phyloP scores from a whole-genome alignment of 2,329 filamentous ascomycete species.

The Verticillium nonalfalfae region DNA sequence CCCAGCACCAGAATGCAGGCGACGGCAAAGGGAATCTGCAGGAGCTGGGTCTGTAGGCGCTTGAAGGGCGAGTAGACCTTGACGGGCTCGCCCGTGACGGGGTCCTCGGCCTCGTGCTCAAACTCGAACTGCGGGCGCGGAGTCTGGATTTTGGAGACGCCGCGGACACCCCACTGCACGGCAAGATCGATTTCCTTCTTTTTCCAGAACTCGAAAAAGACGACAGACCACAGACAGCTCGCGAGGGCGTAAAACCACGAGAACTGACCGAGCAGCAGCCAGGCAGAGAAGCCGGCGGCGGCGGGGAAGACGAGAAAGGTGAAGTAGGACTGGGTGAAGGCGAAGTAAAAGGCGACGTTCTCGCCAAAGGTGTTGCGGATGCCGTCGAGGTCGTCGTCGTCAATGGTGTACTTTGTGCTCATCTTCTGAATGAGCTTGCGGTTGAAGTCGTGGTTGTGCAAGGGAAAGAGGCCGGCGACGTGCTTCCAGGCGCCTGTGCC shows the following conservation, averaged over 20 bases:
- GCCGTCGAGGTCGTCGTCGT: conserved; percentile 59
- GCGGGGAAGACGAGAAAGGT: conserved; percentile 78
- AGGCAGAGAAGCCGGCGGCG: conserved; percentile 67
- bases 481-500: conserved; percentile 64
- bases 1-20: conserved; percentile 68
- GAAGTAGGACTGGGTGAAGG: conserved; percentile 89
- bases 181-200: conserved; percentile 82
- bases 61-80: conserved; percentile 71
- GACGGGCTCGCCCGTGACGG: conserved; percentile 73
- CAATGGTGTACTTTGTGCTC: conserved; percentile 64
- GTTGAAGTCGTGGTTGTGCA: conserved; percentile 74
- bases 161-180: conserved; percentile 82
- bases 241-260: conserved; percentile 74
- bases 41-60: conserved; percentile 67
- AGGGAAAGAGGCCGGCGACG: conserved; percentile 68
- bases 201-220: conserved; percentile 96
- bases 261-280: conserved; percentile 79
- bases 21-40: conserved; percentile 81
- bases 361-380: conserved; percentile 76
- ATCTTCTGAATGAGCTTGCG: conserved; percentile 68
- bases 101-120: conserved; percentile 71
- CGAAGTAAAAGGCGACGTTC: conserved; percentile 90
- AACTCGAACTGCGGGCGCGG: conserved; percentile 72
- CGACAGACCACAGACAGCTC: conserved; percentile 77
- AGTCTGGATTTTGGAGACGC: conserved; percentile 74